Evolutionary conservation across 163 green algal genomes (phyloP).

Genomic region (Scenedesmus sp.): DNA sequence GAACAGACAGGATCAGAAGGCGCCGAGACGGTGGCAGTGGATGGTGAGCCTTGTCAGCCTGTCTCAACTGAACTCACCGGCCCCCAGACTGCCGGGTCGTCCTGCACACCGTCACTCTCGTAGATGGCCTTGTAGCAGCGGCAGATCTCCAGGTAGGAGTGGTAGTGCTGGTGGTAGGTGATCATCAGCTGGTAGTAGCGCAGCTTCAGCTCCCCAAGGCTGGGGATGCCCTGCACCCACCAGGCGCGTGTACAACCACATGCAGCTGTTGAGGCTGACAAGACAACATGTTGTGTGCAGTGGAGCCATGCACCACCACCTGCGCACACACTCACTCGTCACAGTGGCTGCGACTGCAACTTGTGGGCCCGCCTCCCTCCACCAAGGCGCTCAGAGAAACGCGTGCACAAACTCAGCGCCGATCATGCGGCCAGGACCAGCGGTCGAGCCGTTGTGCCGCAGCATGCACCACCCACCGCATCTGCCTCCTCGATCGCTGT

Average conservation of each 20-base stretch:
- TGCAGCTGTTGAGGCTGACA: background rate
- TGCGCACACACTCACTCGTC: no score
- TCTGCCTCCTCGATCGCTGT: conserved; percentile 92
- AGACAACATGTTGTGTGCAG: no score
- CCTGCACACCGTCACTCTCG: conserved; percentile 80
- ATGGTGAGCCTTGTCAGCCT: no score
- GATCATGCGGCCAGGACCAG: no score
- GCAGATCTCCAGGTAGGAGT: conserved; percentile 97
- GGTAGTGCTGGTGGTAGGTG: conserved; percentile 84
- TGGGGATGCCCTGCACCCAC: conserved; percentile 85
- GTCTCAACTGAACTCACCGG: conserved; percentile 66
- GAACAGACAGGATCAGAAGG: no score
- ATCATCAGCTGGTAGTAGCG: conserved; percentile 97
- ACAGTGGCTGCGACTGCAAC: no score
- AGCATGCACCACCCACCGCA: conserved; percentile 49
- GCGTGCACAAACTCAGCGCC: no score
- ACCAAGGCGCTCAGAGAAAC: background rate
- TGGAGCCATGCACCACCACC: background rate
- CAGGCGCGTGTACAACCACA: background rate
- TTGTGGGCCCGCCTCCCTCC: no score
- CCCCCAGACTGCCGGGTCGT: conserved; percentile 76
- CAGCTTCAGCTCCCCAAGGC: conserved; percentile 93
- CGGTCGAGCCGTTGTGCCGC: no score
- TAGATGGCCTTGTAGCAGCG: conserved; percentile 91
- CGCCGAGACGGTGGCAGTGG: background rate